Evolutionary conservation across 2,329 filamentous ascomycete species (phyloP).

Genomic region (Fusarium veterinarium): DNA sequence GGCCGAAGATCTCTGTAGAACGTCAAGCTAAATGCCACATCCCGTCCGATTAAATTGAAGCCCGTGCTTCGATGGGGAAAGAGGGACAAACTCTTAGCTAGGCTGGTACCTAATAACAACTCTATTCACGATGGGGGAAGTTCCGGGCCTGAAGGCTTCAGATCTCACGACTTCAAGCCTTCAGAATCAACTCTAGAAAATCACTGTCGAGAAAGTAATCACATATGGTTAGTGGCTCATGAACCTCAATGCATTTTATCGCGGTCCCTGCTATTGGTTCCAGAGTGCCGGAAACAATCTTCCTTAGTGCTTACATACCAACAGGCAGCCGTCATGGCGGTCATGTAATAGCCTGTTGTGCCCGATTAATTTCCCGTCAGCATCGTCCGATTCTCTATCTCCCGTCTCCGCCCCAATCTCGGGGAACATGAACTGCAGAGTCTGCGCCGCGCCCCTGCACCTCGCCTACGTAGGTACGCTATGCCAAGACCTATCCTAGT

Average conservation of each 20-base stretch:
- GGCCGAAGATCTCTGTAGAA: background rate
- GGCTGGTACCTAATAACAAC: too few relatives aligned
- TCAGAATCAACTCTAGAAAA: background rate
- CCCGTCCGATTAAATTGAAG: background rate
- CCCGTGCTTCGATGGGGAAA: background rate
- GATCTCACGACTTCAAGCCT: background rate
- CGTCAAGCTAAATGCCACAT: background rate
- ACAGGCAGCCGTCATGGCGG: background rate
- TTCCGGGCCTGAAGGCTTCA: background rate
- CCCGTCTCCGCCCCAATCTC: background rate
- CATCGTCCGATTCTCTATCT: background rate
- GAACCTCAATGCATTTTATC: background rate
- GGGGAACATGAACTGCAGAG: background rate
- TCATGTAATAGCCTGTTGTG: too few relatives aligned
- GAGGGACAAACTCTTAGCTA: too few relatives aligned
- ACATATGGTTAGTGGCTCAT: background rate
- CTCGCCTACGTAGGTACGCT: background rate
- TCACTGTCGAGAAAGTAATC: background rate
- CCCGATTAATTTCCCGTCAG: background rate
- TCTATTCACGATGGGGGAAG: background rate
- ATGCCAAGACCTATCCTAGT: background rate
- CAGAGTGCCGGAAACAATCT: background rate
- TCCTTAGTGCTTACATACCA: background rate
- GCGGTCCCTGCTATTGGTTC: background rate
- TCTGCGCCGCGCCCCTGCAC: background rate